Evolutionary conservation across 306 rosid species (phyloP).

Genomic region (Vigna unguiculata): DNA sequence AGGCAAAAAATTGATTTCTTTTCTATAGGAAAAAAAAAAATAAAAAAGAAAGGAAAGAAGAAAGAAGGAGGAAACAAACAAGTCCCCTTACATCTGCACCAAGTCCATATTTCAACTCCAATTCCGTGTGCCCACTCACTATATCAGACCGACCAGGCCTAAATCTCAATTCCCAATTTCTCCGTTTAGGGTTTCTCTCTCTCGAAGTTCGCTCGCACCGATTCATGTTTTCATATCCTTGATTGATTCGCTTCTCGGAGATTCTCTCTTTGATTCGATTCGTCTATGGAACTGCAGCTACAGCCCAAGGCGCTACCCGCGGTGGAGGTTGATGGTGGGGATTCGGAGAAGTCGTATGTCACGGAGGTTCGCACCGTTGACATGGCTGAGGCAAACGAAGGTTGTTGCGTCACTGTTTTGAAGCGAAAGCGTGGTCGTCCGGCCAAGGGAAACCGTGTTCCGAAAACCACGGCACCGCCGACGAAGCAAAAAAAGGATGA

Average conservation of each 20-base stretch:
- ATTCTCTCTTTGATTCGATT: conserved; percentile 25
- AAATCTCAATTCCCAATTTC: conserved; percentile 30
- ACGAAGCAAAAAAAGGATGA: conserved; percentile 62
- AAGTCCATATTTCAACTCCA: conserved; percentile 46
- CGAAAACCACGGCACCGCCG: conserved; percentile 39
- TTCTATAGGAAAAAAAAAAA: neutral
- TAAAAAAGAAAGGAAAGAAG: neutral
- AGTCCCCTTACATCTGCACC: conserved; percentile 58
- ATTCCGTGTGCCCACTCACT: conserved; percentile 54
- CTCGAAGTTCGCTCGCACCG: neutral
- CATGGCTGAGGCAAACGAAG: conserved; percentile 13
- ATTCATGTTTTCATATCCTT: neutral
- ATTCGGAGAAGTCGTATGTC: conserved; percentile 46
- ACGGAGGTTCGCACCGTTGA: neutral
- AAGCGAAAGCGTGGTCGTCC: conserved; percentile 87
- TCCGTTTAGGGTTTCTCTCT: conserved; percentile 65
- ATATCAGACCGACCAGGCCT: conserved; percentile 53
- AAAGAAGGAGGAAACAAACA: conserved; percentile 35
- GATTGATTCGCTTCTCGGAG: conserved; percentile 12
- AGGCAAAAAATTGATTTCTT: neutral
- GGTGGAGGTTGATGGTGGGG: neutral
- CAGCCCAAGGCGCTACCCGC: neutral
- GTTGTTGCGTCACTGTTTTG: conserved; percentile 23
- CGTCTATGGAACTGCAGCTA: conserved; percentile 32
- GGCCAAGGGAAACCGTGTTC: conserved; percentile 50